Evolutionary conservation across 2,329 filamentous ascomycete genomes (phyloP), one percentile per base, ranked within the genome.

Genomic region (Triangularia setosa): DNA sequence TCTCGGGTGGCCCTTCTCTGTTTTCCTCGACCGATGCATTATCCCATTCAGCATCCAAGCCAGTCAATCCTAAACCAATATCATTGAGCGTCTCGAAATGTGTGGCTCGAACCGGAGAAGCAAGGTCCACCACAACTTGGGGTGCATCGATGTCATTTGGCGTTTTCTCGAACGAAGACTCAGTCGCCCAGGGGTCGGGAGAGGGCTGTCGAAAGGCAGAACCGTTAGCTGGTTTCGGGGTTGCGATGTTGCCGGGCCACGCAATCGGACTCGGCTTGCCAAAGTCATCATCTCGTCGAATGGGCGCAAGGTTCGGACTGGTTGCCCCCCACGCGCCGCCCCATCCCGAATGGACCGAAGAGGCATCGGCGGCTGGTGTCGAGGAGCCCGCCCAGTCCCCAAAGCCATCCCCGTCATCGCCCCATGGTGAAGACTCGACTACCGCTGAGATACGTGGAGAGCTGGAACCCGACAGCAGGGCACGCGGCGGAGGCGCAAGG

Each of bases 161-260:
- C 67, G 12, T 66, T 67, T 12, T 68, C 63, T 40, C 73, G 11
- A 72, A 67, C 16, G 74, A 71, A n/a, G 73, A 65, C 25, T 78
- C 78, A 58, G 72, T 63, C 2, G 75, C 74, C 79, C 79, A 81
- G 0, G 79, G 79, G 64, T 81, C 79, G 5, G 76, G 77, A 1
- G 78, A 79, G 18, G 74, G 74, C 30, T 77, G 75, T 61, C 77
- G 67, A 48, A 73, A 40, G 55, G 28, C 61, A 25, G 62, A 69
- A 54, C 59, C 68, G 61, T 65, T 69, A 67, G 72, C 11, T 58
- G 74, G 72, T 21, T 71, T 74, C 2, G 77, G 67, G 0, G 75
- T 70, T 2, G 77, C 76, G 21, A 76, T 69, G 67, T 72, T 78
- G 12, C 70, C 73, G 3, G 79, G 78, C 75, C 78, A 80, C 4